phyloP scores from a whole-genome alignment of 1,139 yeast genomes.

The Lodderomyces orthopsilosis region DNA sequence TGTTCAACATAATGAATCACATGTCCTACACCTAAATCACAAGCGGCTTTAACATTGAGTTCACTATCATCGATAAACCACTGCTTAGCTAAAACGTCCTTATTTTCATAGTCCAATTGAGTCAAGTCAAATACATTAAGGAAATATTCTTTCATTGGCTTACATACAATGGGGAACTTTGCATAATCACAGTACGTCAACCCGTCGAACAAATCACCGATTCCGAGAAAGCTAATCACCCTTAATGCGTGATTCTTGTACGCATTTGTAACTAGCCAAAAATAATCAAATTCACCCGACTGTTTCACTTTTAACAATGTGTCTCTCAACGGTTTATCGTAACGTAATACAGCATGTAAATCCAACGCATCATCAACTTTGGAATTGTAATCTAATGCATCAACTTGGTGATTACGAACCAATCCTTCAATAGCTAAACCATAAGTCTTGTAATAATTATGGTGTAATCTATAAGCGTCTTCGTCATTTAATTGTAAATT shows the following conservation, averaged over 20 bases:
- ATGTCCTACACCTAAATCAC: slow-evolving; percentile 47
- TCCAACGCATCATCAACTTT: slow-evolving; percentile 93
- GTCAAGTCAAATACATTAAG: slow-evolving; percentile 61
- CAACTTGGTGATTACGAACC: slow-evolving; percentile 75
- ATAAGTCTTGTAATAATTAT: slow-evolving; percentile 75
- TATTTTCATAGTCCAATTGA: slow-evolving; percentile 51
- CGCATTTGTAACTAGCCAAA: slow-evolving; percentile 94
- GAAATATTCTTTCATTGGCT: slow-evolving; percentile 66
- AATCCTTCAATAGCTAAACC: slow-evolving; percentile 90
- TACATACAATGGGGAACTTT: slow-evolving; percentile 67
- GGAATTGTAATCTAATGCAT: slow-evolving; percentile 83
- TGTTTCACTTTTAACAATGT: slow-evolving; percentile 47
- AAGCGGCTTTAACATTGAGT: slow-evolving; percentile 59
- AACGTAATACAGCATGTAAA: slow-evolving; percentile 66
- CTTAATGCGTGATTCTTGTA: slow-evolving; percentile 84
- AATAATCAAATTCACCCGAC: slow-evolving; percentile 32
- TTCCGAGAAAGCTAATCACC: slow-evolving; percentile 72
- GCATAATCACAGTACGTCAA: slow-evolving; percentile 87
- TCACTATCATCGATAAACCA: slow-evolving; percentile 84
- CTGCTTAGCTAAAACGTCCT: slow-evolving; percentile 25
- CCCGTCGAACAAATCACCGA: slow-evolving; percentile 92
- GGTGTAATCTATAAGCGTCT: slow-evolving; percentile 73
- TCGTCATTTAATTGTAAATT: slow-evolving; percentile 61
- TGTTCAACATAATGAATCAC: slow-evolving; percentile 60
- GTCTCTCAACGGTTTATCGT: slow-evolving; percentile 52